Evolutionary conservation across 2,329 filamentous ascomycete species (phyloP).

Genomic region (Fulvia fulva): DNA sequence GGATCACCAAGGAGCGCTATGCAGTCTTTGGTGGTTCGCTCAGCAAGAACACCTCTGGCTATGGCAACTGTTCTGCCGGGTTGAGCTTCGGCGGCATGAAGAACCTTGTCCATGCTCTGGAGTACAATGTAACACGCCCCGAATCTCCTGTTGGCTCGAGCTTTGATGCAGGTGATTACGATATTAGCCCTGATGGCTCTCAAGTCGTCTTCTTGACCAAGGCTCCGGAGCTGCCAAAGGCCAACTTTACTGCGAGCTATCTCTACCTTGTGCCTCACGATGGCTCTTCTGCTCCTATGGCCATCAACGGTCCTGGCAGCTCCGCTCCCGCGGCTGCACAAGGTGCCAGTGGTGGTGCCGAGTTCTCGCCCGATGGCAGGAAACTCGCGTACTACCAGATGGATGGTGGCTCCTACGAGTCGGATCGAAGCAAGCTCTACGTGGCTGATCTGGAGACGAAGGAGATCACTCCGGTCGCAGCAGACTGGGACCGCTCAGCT

Average conservation of each 20-base stretch:
- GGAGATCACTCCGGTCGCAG: slow-evolving; percentile 20
- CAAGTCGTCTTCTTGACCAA: slow-evolving; percentile 25
- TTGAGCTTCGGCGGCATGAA: slow-evolving; percentile 19
- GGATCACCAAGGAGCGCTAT: slow-evolving; percentile 47
- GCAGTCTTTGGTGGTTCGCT: slow-evolving; percentile 49
- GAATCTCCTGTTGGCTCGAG: slow-evolving; percentile 24
- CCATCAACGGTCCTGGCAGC: slow-evolving; percentile 25
- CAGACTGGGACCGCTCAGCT: slow-evolving; percentile 21
- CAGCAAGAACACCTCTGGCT: slow-evolving; percentile 10
- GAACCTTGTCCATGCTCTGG: slow-evolving; percentile 22
- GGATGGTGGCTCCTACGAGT: slow-evolving; percentile 24
- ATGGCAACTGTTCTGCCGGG: background rate
- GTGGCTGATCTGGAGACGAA: slow-evolving; percentile 21
- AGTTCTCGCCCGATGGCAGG: slow-evolving; percentile 23
- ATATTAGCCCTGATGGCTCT: slow-evolving; percentile 24
- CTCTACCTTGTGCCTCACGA: slow-evolving; percentile 27
- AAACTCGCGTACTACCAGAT: slow-evolving; percentile 24
- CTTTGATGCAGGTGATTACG: slow-evolving; percentile 22
- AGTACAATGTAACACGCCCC: slow-evolving; percentile 24
- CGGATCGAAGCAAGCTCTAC: slow-evolving; percentile 25
- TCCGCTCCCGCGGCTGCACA: slow-evolving; percentile 21
- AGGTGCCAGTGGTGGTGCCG: slow-evolving; percentile 20
- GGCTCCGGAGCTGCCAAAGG: slow-evolving; percentile 25
- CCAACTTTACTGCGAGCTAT: slow-evolving; percentile 24
- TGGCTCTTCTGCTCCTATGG: slow-evolving; percentile 22